These are phyloP conservation scores for Phytophthora pisi DNA, from an alignment of 352 stramenopile genomes.

Conservation along the genomic window DNA sequence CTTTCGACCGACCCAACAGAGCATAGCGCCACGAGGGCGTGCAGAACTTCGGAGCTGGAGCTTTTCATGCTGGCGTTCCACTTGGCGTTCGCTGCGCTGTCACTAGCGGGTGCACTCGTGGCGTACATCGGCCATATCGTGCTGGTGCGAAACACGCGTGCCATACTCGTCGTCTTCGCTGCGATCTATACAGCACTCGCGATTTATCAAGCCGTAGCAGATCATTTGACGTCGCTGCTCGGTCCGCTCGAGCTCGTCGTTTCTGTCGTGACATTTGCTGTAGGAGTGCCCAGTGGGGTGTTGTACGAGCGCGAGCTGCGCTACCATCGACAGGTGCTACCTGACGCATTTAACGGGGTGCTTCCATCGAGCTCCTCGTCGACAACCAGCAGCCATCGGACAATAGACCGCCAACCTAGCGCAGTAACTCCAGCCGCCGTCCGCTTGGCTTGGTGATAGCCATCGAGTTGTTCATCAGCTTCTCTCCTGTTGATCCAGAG, in stretches of 20 bases:
- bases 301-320: conserved; percentile 13
- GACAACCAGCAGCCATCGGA: background rate
- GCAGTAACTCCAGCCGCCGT: background rate
- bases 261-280: background rate
- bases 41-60: conserved; percentile 3
- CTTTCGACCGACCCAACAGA: background rate
- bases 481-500: background rate
- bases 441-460: background rate
- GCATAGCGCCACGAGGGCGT: background rate
- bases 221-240: background rate
- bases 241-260: conserved; percentile 7
- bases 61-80: conserved; percentile 12
- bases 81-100: conserved; percentile 6
- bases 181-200: background rate
- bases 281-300: conserved; percentile 4
- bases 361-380: background rate
- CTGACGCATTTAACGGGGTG: conserved; percentile 8
- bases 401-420: background rate
- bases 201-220: background rate
- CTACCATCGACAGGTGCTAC: conserved; percentile 10
- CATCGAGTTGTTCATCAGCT: background rate
- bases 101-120: background rate
- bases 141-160: conserved; percentile 2
- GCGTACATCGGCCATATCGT: conserved; percentile 12
- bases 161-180: conserved; percentile 4